These are phyloP conservation scores for Neoarthrinium moseri DNA, from an alignment of 2,329 filamentous ascomycete genomes.

Conservation along the genomic window DNA sequence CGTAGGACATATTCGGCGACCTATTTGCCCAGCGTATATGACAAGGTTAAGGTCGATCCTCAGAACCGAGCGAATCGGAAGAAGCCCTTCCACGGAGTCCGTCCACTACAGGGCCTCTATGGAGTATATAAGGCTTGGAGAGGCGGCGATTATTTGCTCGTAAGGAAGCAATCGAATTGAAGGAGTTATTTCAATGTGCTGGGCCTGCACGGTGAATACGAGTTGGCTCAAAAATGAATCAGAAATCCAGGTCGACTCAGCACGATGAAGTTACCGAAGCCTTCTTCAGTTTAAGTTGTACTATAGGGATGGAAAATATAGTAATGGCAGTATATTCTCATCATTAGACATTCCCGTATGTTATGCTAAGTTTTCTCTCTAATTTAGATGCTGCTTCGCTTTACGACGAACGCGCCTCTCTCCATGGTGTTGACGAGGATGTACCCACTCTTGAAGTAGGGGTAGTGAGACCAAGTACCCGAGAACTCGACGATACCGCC, in stretches of 20 bases:
- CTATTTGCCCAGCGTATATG: slow-evolving; percentile 62
- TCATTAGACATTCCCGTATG: background rate
- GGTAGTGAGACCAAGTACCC: slow-evolving; percentile 48
- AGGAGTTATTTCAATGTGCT: background rate
- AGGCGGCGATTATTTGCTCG: slow-evolving; percentile 46
- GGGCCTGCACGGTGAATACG: background rate
- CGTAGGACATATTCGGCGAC: slow-evolving; percentile 57
- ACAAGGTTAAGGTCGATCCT: slow-evolving; percentile 60
- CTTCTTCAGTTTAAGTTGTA: too few relatives aligned
- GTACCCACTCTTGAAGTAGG: slow-evolving; percentile 46
- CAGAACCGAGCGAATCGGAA: slow-evolving; percentile 30
- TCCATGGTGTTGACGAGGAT: slow-evolving; percentile 53
- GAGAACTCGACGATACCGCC: slow-evolving; percentile 38
- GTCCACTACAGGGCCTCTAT: slow-evolving; percentile 44
- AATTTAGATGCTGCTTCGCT: slow-evolving; percentile 20
- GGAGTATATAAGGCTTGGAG: slow-evolving; percentile 43
- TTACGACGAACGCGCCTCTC: slow-evolving; percentile 47
- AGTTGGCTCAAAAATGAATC: background rate
- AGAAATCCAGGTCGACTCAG: background rate
- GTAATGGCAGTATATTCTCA: background rate
- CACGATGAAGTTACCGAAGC: background rate
- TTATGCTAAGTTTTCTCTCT: too few relatives aligned
- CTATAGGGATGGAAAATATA: background rate
- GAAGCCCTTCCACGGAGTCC: slow-evolving; percentile 29
- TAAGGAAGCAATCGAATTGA: slow-evolving; percentile 17